Base-by-base conservation (phyloP, 2,329 filamentous ascomycete genomes). In the Pseudopyricularia javanii region DNA sequence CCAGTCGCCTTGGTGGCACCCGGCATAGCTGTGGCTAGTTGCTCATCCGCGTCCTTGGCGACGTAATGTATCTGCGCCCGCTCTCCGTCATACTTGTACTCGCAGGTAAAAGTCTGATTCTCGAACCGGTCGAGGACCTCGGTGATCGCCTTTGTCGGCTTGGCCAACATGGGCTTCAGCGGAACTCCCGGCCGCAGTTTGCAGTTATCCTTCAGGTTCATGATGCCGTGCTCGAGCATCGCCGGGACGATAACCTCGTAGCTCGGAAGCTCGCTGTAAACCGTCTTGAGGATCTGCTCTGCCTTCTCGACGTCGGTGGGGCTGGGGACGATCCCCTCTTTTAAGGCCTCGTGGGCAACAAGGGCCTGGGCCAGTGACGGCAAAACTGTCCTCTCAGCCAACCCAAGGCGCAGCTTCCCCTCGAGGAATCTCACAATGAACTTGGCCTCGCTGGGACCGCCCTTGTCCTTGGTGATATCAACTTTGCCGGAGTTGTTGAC, bases 51-150 rank as follows among this genome's bases (percentile, higher is more conserved):
- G 56, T 91, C 86, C 56, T 89, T 88, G 4, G 91, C 85, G 32
- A 97, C 89, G 60, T 95, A 98, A 66, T 98, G 93, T 50, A 98
- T 97, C 65, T 98, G 93, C n/a, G 93, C 93, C 64, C 93, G 79
- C 68, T 98, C 93, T 49, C 93, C 93, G 62, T 98, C 93, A 63
- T 98, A 98, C 68, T 98, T 98, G 76, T 95, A 98, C 66, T 98
- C 93, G 70, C 93, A 98, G 1, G 93, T 97, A 63, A 98, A 98
- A 26, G 85, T 86, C 64, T 95, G 93, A 57, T 87, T 83, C 65
- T 97, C 93, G 59, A 98, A 98, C 5, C 93, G 87, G 68, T 98
- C 91, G 11, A 98, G 77, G 0, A 98, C 93, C 69, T 98, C 93
- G 1, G 91, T 95, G 61, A 98, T 96, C 5, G 93, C 91, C 67